Conservation (phyloP, 2,329 filamentous ascomycete species). For the Aulographum hederae region DNA sequence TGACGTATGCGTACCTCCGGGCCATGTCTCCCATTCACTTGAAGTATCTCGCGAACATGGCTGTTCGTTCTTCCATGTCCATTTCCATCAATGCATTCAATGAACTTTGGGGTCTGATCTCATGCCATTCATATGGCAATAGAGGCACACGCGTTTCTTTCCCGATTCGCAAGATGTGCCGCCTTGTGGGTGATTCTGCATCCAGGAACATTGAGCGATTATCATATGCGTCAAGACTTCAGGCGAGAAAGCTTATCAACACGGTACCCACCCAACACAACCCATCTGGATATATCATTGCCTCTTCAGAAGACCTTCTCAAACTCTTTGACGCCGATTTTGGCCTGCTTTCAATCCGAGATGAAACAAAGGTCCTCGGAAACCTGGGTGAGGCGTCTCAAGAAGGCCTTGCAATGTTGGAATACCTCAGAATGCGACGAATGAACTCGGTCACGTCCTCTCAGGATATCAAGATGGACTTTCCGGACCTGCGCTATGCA, state of each 20-base stretch:
- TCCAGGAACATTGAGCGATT: slow-evolving; percentile 76
- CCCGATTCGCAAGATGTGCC: slow-evolving; percentile 81
- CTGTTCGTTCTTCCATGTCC: slow-evolving; percentile 84
- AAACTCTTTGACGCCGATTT: slow-evolving; percentile 78
- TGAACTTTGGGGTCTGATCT: slow-evolving; percentile 75
- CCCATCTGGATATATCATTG: slow-evolving; percentile 77
- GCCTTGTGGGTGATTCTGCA: slow-evolving; percentile 67
- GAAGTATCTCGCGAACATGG: slow-evolving; percentile 79
- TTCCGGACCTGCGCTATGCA: slow-evolving; percentile 61
- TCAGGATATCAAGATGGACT: slow-evolving; percentile 57
- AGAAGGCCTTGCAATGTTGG: slow-evolving; percentile 66
- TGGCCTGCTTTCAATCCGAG: slow-evolving; percentile 64
- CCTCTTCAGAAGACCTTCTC: slow-evolving; percentile 69
- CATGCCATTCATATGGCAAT: slow-evolving; percentile 63
- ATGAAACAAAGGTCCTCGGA: slow-evolving; percentile 78
- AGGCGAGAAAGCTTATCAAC: slow-evolving; percentile 77
- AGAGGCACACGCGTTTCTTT: slow-evolving; percentile 82
- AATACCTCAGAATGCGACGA: slow-evolving; percentile 62
- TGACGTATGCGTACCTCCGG: slow-evolving; percentile 68
- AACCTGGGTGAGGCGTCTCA: slow-evolving; percentile 57
- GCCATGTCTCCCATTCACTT: slow-evolving; percentile 84
- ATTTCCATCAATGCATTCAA: slow-evolving; percentile 77
- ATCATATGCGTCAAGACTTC: slow-evolving; percentile 68
- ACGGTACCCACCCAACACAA: slow-evolving; percentile 65
- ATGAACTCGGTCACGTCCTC: slow-evolving; percentile 61